A percentile compares a stretch with the other conserved stretches of the same genome.
Conservation (phyloP, 2,329 filamentous ascomycete species). For the Penicillium aurantiogriseum region DNA sequence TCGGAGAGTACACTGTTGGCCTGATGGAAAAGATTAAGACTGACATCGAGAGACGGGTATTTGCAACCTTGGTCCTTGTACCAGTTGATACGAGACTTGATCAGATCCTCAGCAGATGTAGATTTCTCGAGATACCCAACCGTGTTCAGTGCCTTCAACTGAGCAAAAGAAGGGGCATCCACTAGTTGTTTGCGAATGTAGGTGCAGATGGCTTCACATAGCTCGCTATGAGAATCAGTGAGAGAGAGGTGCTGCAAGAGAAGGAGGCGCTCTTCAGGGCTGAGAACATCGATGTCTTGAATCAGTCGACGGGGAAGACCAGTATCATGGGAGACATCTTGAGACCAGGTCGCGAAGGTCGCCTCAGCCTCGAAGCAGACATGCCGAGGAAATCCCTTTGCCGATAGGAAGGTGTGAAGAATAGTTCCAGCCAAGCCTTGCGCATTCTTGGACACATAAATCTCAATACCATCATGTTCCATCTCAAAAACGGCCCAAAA, state of each 20-base stretch:
- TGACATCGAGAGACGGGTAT: conserved; percentile 34
- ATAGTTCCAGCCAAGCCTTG: conserved; percentile 45
- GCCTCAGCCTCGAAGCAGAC: conserved; percentile 43
- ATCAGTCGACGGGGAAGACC: conserved; percentile 40
- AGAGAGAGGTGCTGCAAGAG: conserved; percentile 40
- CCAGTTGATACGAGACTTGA: conserved; percentile 45
- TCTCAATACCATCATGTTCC: conserved; percentile 35
- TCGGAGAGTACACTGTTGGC: conserved; percentile 31
- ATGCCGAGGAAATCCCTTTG: conserved; percentile 39
- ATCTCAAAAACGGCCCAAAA: conserved; percentile 45
- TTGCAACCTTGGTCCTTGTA: conserved; percentile 40
- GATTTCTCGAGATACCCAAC: conserved; percentile 44
- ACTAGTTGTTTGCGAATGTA: conserved; percentile 38
- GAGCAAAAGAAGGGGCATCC: conserved; percentile 39
- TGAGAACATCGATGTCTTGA: conserved; percentile 44
- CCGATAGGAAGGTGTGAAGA: conserved; percentile 48
- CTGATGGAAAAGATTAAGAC: conserved; percentile 41
- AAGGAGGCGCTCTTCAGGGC: conserved; percentile 43
- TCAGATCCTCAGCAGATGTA: conserved; percentile 34
- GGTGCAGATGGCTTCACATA: conserved; percentile 32
- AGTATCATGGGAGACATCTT: conserved; percentile 29
- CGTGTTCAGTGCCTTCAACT: conserved; percentile 42
- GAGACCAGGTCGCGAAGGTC: conserved; percentile 38
- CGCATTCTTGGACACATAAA: conserved; percentile 47
- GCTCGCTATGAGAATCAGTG: conserved; percentile 28